Evolutionary conservation across 805 yeast species (phyloP), one percentile per base, ranked within the genome.

Genomic region (Monosporozyma solicola): DNA sequence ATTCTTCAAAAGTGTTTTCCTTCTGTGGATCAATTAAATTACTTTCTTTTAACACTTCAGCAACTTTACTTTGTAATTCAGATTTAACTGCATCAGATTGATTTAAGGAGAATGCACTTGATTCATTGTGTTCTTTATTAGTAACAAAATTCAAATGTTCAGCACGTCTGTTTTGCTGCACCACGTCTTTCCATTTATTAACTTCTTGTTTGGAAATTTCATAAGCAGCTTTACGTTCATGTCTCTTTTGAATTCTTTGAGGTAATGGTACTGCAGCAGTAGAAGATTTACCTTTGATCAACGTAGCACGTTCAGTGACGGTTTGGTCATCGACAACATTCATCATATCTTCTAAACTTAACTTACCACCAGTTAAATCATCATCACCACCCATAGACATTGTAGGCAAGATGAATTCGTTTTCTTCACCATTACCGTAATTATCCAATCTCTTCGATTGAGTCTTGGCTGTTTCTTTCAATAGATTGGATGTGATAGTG

Each of bases 191-290:
- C 98, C 99, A 94, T 68, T 85, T 86, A 54, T 81, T 77, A 5
- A 92, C 87, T 65, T 94, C 96, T 45, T 84, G 85, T 59, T 84
- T 89, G 47, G 97, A 82, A 35, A 94, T 79, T 53, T 87, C 95
- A 66, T 87, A 91, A 0, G 99, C 98, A 2, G 92, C 97, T 53
- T 76, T 78, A 64, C 98, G 79, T 60, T 91, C 96, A 59, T 85
- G 79, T 64, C 94, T 81, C 60, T 87, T 80, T 69, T 90, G 95
- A 52, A 92, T 83, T 59, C 95, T 80, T 61, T 82, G 80, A 1
- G 97, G 96, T 52, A 90, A 74, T 2, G 98, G 97, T 11, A 89
- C 83, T 0, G 85, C 79, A 49, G 89, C 71, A 1, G 92, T 76
- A 20, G 70, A 65, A 32, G 72, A 68, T 41, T 70, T 70, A 3